Evolutionary conservation across 768 basidiomycete genomes (phyloP), one percentile per base, ranked within the genome.

Genomic region (Boletus pseudo-olivaceus): DNA sequence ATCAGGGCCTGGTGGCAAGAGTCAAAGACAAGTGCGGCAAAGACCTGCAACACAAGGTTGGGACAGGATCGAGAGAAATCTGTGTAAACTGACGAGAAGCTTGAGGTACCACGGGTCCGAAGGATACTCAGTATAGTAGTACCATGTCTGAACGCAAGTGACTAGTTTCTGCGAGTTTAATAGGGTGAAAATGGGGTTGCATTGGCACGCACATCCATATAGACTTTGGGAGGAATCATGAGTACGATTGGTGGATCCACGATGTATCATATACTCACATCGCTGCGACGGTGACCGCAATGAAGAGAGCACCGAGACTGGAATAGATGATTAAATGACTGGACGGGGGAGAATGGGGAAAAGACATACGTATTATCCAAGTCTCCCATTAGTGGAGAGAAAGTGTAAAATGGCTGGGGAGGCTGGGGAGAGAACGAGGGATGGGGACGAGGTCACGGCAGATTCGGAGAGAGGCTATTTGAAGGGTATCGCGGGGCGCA

Each of bases 121-220:
- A 53, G 81, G 76, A 61, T 83, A 71, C 3, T 53, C 75, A 15
- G 68, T 71, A 48, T 69, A 84, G 62, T 84, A 85, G 59, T 78
- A 83, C 74, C 75, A 83, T 1, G 77, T 75, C 65, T 85, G 83
- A 17, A 84, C 72, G 51, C 74, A 72, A 11, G 83, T 83, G n/a
- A 84, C 83, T 85, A 39, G 37, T 0, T 40, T 9, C 40, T 34
- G 37, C 10, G 11, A 29, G 39, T 11, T 67, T 56, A 26, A 62
- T 37, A 23, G 10, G 19, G n/a, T 5, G 32, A 29, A 45, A 39
- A 55, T 47, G 44, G 40, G 55, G 29, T 23, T 23, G 30, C 5
- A 14, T 33, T 27, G 15, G 7, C 20, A 61, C 70, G 1, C 47
- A 82, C 82, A 77, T 71, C 82, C 82, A 53, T 80, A 77, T 23